Base-by-base conservation (phyloP, 176 grass and related monocot species). In the Cenchrus purpureus region DNA sequence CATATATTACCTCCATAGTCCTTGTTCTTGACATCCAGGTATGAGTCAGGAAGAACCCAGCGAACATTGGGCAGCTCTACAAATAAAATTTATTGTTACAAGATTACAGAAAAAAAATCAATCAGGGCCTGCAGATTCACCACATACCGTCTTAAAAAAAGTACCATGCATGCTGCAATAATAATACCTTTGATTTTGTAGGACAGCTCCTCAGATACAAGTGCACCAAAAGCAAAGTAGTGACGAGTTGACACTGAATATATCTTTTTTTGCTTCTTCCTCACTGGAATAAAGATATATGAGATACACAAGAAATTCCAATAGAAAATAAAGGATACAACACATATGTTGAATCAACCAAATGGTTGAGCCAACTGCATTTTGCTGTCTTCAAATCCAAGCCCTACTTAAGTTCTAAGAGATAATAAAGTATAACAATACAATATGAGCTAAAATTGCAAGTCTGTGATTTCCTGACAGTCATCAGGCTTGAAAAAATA, bases 1-100 rank as follows among this genome's bases (percentile, higher is more conserved):
- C 19, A 49, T 25, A 31, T 22, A 44, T 86, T 90, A 98, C 92
- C 95, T 95, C 95, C 92, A 78, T 95, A 95, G 52, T 98, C 91
- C 80, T 98, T 95, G 67, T 95, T 95, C 71, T 43, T 93, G 1
- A 98, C 92, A 81, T 98, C 92, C 83, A 95, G 48, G 68, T 93
- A 98, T 2, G 95, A 97, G 87, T 97, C 95, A 65, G 95, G 95
- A 22, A 97, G 95, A 86, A 97, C 95, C 95, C 92, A 98, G 19
- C 91, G 91, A n/a, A 98, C 95, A 6, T 89, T 92, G 10, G 79
- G 72, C 87, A 95, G 80, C 81, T 91, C 95, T 98, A 68, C 50
- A 86, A 54, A 85, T 34, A 83, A 55, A 55, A 63, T 29, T 85
- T 57, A 74, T 22, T 17, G 15, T 55, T 34, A 71, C 28, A 46